A percentile compares a stretch with the other conserved stretches of the same genome.
Evolutionary conservation across 257 asterid species (phyloP).

Genomic region (Anisodus tanguticus): DNA sequence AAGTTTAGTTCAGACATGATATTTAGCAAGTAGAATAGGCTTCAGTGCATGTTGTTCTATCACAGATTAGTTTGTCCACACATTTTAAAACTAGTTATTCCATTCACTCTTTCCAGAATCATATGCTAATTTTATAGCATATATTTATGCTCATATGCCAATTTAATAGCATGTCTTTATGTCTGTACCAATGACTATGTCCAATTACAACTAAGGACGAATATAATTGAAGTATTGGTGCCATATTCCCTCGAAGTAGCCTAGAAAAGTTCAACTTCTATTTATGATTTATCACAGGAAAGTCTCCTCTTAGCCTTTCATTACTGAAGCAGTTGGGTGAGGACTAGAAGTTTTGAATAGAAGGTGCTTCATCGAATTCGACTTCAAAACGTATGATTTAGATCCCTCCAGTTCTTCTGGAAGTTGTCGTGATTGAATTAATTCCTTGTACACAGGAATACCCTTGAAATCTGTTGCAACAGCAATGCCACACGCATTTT

Average conservation of each 20-base stretch:
- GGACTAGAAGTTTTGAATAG: too few species aligned
- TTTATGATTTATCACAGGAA: not conserved
- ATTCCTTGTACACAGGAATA: too few species aligned
- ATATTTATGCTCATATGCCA: not conserved
- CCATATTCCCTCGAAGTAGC: conserved; percentile 6
- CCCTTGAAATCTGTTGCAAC: too few species aligned
- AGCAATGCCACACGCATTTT: too few species aligned
- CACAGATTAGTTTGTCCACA: not conserved
- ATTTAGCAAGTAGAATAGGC: conserved; percentile 15
- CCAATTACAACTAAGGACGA: not conserved
- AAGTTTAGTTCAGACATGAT: not conserved
- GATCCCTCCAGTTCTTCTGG: too few species aligned
- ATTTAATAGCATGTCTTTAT: not conserved
- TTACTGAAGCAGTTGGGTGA: not conserved
- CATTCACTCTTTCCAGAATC: conserved; percentile 17
- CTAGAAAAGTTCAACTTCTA: not conserved
- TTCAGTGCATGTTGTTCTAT: not conserved
- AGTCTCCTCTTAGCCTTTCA: not conserved
- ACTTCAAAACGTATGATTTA: too few species aligned
- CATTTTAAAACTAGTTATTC: not conserved
- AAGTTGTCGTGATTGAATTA: too few species aligned
- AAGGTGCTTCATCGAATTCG: too few species aligned
- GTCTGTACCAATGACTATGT: not conserved
- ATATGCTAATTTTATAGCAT: conserved; percentile 16
- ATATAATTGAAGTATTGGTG: not conserved